Conservation (phyloP, 306 rosid species). For the Cyclanthera cordifolia region DNA sequence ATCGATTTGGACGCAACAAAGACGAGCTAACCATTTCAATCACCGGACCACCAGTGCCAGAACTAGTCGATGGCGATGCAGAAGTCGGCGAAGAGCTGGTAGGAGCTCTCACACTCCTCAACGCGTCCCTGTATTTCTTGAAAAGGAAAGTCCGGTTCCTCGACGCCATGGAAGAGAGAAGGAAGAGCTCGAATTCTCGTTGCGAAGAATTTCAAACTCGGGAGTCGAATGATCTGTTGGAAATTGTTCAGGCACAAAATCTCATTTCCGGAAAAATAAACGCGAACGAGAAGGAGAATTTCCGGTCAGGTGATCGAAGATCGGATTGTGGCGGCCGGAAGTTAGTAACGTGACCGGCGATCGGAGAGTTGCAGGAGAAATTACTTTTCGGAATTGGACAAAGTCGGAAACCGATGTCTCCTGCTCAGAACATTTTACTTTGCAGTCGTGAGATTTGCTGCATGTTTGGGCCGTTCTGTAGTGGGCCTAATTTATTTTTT, state of each 20-base stretch:
- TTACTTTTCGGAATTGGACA: no score
- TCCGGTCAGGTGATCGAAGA: conserved; percentile 13
- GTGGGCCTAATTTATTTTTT: no score
- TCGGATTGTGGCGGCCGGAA: neutral
- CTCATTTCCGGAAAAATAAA: conserved; percentile 7
- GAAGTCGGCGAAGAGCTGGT: conserved; percentile 25
- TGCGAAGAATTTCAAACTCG: neutral
- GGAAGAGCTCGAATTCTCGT: conserved; percentile 17
- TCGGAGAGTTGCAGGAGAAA: no score
- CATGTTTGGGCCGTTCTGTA: no score
- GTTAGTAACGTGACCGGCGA: no score
- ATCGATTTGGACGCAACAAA: conserved; percentile 63
- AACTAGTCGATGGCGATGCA: conserved; percentile 32
- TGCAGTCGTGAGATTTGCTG: no score
- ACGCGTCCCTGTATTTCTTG: conserved; percentile 54
- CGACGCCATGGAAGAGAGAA: conserved; percentile 37
- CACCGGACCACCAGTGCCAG: conserved; percentile 53
- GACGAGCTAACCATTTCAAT: conserved; percentile 79
- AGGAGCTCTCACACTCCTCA: conserved; percentile 72
- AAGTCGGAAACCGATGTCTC: no score
- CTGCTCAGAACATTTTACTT: no score
- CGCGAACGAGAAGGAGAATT: neutral
- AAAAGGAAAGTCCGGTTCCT: conserved; percentile 53
- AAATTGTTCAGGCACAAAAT: neutral
- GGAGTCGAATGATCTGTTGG: neutral